Percentiles rank a stretch among this genome's conserved stretches.
Conservation (phyloP, 2,329 filamentous ascomycete species). For the Cladosporium sp. region DNA sequence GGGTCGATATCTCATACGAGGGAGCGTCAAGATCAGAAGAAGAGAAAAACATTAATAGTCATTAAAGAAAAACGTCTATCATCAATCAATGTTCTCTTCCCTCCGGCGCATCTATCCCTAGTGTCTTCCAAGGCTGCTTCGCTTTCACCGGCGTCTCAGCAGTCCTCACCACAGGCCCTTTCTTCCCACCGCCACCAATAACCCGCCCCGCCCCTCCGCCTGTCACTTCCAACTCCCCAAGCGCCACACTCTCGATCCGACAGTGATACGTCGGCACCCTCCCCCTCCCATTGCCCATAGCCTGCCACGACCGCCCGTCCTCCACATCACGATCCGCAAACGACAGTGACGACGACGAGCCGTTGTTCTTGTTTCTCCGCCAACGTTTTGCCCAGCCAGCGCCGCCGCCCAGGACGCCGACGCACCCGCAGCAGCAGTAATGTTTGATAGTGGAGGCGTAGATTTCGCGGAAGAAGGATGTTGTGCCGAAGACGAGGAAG, state of each 20-base stretch:
- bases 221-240: background rate
- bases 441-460: slow-evolving; percentile 12
- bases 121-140: slow-evolving; percentile 12
- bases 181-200: background rate
- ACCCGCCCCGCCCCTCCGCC: too few species aligned
- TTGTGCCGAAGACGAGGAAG: slow-evolving; percentile 26
- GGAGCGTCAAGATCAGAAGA: background rate
- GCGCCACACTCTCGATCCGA: background rate
- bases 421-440: background rate
- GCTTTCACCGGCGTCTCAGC: background rate
- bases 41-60: background rate
- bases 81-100: background rate
- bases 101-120: background rate
- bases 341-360: background rate
- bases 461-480: slow-evolving; percentile 19
- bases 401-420: too few species aligned
- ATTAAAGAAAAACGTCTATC: background rate
- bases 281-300: background rate
- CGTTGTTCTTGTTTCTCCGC: too few species aligned
- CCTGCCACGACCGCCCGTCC: background rate
- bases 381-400: too few species aligned
- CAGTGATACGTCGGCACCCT: slow-evolving; percentile 1
- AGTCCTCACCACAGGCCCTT: background rate
- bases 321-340: background rate
- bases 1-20: background rate